Percentiles rank a stretch among this genome's conserved stretches.
phyloP scores from a whole-genome alignment of 2,329 filamentous ascomycete species.

The Chrysosporium keratinophilum region DNA sequence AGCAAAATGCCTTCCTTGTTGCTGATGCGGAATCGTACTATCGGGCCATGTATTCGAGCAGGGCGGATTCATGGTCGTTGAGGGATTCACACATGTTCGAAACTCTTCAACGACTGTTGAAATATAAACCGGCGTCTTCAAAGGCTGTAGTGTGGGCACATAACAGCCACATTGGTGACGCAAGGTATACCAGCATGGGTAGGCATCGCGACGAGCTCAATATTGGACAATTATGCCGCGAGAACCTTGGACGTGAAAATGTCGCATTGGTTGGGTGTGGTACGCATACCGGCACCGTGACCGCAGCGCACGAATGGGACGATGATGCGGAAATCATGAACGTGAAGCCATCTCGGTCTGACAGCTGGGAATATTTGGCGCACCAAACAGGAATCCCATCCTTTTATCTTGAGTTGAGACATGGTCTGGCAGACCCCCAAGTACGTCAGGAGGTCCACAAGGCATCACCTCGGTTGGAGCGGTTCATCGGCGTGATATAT shows the following conservation, averaged over 20 bases:
- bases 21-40: slow-evolving; percentile 44
- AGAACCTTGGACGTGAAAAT: slow-evolving; percentile 33
- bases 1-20: slow-evolving; percentile 44
- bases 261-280: slow-evolving; percentile 40
- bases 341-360: slow-evolving; percentile 37
- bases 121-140: slow-evolving; percentile 29
- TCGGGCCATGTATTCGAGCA: slow-evolving; percentile 43
- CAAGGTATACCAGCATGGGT: slow-evolving; percentile 44
- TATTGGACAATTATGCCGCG: slow-evolving; percentile 45
- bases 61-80: slow-evolving; percentile 42
- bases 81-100: slow-evolving; percentile 46
- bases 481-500: slow-evolving; percentile 47
- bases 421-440: slow-evolving; percentile 26
- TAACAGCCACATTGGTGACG: slow-evolving; percentile 46
- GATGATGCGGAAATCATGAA: slow-evolving; percentile 43
- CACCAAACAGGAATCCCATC: slow-evolving; percentile 38
- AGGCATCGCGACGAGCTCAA: slow-evolving; percentile 38
- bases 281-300: slow-evolving; percentile 44
- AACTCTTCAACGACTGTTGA: slow-evolving; percentile 37
- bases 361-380: slow-evolving; percentile 43
- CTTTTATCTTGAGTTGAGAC: slow-evolving; percentile 41
- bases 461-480: slow-evolving; percentile 33
- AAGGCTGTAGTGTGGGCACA: slow-evolving; percentile 47
- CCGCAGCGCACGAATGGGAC: slow-evolving; percentile 44
- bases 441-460: slow-evolving; percentile 30